Evolutionary conservation across 2,329 filamentous ascomycete species (phyloP).

Genomic region (Talaromyces verruculosus): DNA sequence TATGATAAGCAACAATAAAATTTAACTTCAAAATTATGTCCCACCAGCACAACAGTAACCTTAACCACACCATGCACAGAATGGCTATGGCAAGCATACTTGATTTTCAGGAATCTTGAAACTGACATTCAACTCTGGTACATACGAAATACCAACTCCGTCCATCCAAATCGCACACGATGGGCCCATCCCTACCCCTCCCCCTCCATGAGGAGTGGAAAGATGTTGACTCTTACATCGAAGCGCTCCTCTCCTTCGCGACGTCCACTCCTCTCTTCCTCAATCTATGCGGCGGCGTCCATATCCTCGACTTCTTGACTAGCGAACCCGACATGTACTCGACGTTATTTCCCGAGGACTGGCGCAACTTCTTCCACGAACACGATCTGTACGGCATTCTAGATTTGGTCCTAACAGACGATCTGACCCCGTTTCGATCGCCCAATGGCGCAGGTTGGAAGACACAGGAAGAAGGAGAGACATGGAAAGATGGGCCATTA

Average conservation of each 20-base stretch:
- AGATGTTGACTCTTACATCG: constrained; percentile 72
- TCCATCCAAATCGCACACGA: constrained; percentile 23
- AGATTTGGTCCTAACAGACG: constrained; percentile 76
- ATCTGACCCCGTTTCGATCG: constrained; percentile 51
- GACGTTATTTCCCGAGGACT: constrained; percentile 71
- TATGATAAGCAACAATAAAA: not conserved
- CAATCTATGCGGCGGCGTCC: constrained; percentile 92
- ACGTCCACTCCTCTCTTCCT: constrained; percentile 74
- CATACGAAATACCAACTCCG: not conserved
- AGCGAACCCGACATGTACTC: constrained; percentile 79
- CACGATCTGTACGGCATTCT: constrained; percentile 73
- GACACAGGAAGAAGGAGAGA: constrained; percentile 16
- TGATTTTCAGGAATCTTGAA: not conserved
- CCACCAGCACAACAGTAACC: not conserved
- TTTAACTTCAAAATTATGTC: not conserved
- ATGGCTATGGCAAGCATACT: not conserved
- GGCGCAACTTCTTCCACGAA: constrained; percentile 73
- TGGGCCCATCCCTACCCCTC: constrained; percentile 56
- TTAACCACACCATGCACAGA: not conserved
- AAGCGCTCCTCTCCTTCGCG: constrained; percentile 73
- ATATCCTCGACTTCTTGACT: constrained; percentile 95
- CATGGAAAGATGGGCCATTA: constrained; percentile 46
- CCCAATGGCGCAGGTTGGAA: not conserved
- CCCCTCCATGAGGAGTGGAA: constrained; percentile 70
- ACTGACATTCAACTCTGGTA: not conserved